Base-by-base conservation (phyloP, 257 asterid species). In the Nicotiana knightiana region DNA sequence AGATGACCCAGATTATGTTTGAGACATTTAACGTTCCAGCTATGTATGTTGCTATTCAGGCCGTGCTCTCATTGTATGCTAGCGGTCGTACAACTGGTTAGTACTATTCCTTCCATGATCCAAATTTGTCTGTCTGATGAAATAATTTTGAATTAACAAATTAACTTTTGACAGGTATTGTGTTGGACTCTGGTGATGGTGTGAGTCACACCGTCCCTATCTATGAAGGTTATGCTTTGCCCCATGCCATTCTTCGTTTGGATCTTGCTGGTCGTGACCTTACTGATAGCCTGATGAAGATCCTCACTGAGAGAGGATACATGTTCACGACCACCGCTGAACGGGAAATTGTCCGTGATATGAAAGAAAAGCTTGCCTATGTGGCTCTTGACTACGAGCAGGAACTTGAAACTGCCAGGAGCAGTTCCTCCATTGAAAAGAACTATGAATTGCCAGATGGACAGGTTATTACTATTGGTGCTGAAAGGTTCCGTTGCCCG, bases 271-370 rank as follows among this genome's bases (percentile, higher is more conserved):
- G 91, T 39, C 91, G 91, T 81, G 91, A 88, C 81, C 88, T 88
- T 54, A 86, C 91, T 5, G 91, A 88, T 63, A 83, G 80, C 66
- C 85, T 88, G 80, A 88, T 88, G 91, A 88, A 88, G 81, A 88
- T 88, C 77, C 89, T 88, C 54, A 88, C 91, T 0, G 91, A 88
- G 79, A 88, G 91, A 83, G 91, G 91, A 24, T 88, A 88, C 87
- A 88, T 88, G 91, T 88, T 88, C 88, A 88, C 91, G 82, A 88
- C 91, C 64, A 84, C 91, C 33, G 91, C 91, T n/a, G 91, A 88
- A 81, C 91, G 91, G 84, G 91, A 88, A 88, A 88, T 88, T 84
- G 91, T 88, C 76, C 91, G 91, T 82, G 91, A 88, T 37, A 77
- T 88, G 67, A 88, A 88, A 81, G 89, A 86, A 51, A 88, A 88